A percentile compares a stretch with the other conserved stretches of the same genome.
These are phyloP conservation scores for Xanthoconium separans DNA, from an alignment of 1,284 basidiomycete species.

Conservation along the genomic window DNA sequence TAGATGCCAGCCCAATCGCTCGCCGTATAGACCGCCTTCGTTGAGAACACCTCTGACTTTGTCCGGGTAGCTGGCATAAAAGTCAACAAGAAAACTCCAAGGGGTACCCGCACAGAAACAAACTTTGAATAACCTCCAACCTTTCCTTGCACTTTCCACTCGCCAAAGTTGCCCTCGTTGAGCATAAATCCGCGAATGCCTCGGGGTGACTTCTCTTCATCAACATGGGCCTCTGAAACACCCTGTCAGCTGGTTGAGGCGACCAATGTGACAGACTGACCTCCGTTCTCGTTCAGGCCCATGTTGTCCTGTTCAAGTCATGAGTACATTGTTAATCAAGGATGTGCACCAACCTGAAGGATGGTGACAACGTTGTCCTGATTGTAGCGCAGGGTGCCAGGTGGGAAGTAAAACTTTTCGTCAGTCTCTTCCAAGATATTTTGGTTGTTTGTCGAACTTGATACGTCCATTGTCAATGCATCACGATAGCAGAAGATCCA, in stretches of 20 bases:
- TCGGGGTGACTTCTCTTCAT: slow-evolving; percentile 62
- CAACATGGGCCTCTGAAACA: slow-evolving; percentile 19
- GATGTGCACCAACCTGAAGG: slow-evolving; percentile 50
- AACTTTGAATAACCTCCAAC: slow-evolving; percentile 71
- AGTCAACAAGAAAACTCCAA: slow-evolving; percentile 2
- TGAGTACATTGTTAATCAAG: background rate
- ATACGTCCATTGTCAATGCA: background rate
- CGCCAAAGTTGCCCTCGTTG: slow-evolving; percentile 54
- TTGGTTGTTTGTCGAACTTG: slow-evolving; percentile 61
- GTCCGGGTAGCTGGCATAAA: slow-evolving; percentile 54
- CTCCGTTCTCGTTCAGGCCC: slow-evolving; percentile 65
- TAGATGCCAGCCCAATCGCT: slow-evolving; percentile 80
- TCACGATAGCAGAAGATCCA: background rate
- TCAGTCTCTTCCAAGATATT: slow-evolving; percentile 63
- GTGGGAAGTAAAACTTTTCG: slow-evolving; percentile 60
- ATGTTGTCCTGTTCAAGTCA: slow-evolving; percentile 62
- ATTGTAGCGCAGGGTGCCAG: slow-evolving; percentile 45
- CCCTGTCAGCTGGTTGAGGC: slow-evolving; percentile 15
- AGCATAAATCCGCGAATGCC: slow-evolving; percentile 76
- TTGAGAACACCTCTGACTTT: slow-evolving; percentile 69
- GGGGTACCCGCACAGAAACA: slow-evolving; percentile 17
- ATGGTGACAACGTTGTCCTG: slow-evolving; percentile 75
- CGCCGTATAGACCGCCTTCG: slow-evolving; percentile 78
- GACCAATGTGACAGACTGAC: slow-evolving; percentile 31
- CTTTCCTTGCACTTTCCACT: slow-evolving; percentile 84